A percentile compares a stretch with the other conserved stretches of the same genome.
phyloP scores from a whole-genome alignment of 2,329 filamentous ascomycete species.

The Aspergillus ochraceoroseus region DNA sequence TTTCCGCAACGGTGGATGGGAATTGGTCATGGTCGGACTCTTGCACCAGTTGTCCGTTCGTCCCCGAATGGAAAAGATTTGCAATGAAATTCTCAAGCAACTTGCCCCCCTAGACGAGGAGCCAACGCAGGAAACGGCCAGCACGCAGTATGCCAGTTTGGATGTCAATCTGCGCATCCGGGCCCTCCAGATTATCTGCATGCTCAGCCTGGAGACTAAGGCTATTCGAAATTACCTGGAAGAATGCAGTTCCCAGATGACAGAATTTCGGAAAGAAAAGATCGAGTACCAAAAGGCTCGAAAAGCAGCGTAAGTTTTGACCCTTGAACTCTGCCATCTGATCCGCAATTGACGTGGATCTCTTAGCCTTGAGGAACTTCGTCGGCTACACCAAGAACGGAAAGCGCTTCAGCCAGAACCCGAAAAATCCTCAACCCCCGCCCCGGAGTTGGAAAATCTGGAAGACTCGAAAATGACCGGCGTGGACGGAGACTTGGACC shows the following conservation, averaged over 20 bases:
- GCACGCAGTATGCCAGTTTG: constrained; percentile 65
- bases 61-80: constrained; percentile 62
- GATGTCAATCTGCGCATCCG: constrained; percentile 78
- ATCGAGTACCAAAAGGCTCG: constrained; percentile 83
- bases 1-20: constrained; percentile 85
- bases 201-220: constrained; percentile 80
- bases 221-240: constrained; percentile 84
- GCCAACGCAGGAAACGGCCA: constrained; percentile 69
- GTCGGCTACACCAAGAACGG: constrained; percentile 45
- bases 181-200: constrained; percentile 77
- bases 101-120: constrained; percentile 75
- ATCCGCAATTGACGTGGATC: neutral
- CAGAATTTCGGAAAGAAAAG: constrained; percentile 87
- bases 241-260: constrained; percentile 90
- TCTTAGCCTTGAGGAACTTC: constrained; percentile 42
- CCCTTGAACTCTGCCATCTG: neutral
- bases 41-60: constrained; percentile 78
- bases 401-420: constrained; percentile 46
- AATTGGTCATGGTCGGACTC: constrained; percentile 80
- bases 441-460: constrained; percentile 40
- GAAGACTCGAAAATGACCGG: constrained; percentile 40
- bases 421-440: constrained; percentile 42
- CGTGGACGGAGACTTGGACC: constrained; percentile 59
- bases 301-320: constrained; percentile 52
- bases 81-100: constrained; percentile 72